Percentiles rank a stretch among this genome's conserved stretches.
Conservation (phyloP, 495 filamentous ascomycete genomes). For the Oleoguttula mirabilis region DNA sequence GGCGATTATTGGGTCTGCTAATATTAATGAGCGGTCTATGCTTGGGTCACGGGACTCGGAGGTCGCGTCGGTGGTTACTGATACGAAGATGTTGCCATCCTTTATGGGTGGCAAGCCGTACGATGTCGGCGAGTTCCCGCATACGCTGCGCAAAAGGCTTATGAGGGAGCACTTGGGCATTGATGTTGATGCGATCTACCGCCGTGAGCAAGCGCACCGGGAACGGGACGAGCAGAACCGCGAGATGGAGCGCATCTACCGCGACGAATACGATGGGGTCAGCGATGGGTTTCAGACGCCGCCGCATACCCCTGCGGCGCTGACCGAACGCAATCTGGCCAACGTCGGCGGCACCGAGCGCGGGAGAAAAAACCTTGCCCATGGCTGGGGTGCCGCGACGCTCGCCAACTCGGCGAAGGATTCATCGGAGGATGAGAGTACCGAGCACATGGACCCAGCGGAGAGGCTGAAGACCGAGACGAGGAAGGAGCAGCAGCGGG, state of each 20-base stretch:
- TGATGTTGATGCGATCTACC: conserved; percentile 71
- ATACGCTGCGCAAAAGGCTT: conserved; percentile 81
- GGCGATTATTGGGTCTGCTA: conserved; percentile 91
- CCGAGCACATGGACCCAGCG: background rate
- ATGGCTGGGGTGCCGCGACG: conserved; percentile 4
- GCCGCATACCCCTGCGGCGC: background rate
- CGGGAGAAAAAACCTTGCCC: background rate
- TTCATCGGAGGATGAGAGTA: background rate
- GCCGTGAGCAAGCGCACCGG: conserved; percentile 35
- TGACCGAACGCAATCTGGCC: conserved; percentile 6
- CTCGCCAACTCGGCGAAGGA: background rate
- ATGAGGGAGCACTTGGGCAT: conserved; percentile 97
- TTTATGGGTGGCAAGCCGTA: conserved; percentile 84
- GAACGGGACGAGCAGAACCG: conserved; percentile 32
- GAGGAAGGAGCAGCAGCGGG: conserved; percentile 8
- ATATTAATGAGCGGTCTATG: conserved; percentile 99
- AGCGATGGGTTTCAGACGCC: conserved; percentile 36
- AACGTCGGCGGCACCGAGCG: background rate
- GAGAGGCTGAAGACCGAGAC: conserved; percentile 1
- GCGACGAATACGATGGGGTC: conserved; percentile 20
- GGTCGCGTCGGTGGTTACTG: conserved; percentile 77
- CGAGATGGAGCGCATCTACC: conserved; percentile 17
- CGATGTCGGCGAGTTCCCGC: conserved; percentile 80
- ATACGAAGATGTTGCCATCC: conserved; percentile 87
- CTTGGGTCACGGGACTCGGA: conserved; percentile 84